Evolutionary conservation across 306 rosid genomes (phyloP), one percentile per base, ranked within the genome.

Genomic region (Rosa lucieae): DNA sequence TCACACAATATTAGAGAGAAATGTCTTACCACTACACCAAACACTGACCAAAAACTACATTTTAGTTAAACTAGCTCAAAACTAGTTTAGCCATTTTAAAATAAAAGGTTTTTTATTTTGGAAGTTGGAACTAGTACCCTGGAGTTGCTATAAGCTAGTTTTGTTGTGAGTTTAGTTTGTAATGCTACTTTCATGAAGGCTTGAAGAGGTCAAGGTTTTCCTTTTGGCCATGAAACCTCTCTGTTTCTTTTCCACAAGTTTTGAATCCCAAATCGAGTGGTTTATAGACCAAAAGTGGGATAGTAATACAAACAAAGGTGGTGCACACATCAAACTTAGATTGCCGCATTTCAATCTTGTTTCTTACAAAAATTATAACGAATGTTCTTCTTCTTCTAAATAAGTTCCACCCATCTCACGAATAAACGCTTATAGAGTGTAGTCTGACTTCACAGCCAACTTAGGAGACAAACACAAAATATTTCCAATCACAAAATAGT

Each of bases 41-140:
- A 17, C 17, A 18, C 1, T 14, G 1, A 1, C 5, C 0, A 1
- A 2, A 2, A 0, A 18, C 0, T 5, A 6, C 1, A 2, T 52
- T 8, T 52, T 52, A 18, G 1, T 15, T 52, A 0, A 0, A 52
- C 1, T 17, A 18, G 3, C 2, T 43, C 21, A 52, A 52, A 52
- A 6, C 6, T 52, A 52, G 21, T 18, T 52, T 52, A 17, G 0
- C 3, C 0, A 52, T 8, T 17, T 17, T 5, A 5, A 0, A 5
- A 52, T 52, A 18, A 55, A 14, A 55, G 0, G 26, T 18, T 55
- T 4, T 13, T 17, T 5, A 3, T 8, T 21, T n/a, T n/a, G 2
- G 12, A 20, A 56, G 62, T 56, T n/a, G 63, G 5, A n/a, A 56
- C 3, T 23, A 5, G 6, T 21, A 23, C 23, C 17, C 0, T 23